Evolutionary conservation across 768 basidiomycete genomes (phyloP), one percentile per base, ranked within the genome.

Genomic region (Lactifluus echinatus): DNA sequence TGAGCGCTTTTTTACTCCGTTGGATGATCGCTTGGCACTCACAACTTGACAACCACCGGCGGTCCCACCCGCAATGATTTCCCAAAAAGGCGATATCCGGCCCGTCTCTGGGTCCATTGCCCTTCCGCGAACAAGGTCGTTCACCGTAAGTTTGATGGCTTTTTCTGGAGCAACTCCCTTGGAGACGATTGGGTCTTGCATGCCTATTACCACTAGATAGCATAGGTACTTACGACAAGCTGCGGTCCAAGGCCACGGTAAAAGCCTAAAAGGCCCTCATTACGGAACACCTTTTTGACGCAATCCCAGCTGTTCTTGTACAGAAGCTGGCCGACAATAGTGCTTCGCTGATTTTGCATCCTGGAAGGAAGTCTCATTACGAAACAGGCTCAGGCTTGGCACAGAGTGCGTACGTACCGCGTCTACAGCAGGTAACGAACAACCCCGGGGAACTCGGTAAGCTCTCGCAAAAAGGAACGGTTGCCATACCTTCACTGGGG

Each of bases 21-120:
- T 39, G 19, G 51, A n/a, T 43, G 47, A 42, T 45, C 37, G 19
- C 12, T n/a, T 12, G 33, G 36, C 23, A 83, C 90, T 61, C 70
- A 96, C 94, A 67, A 99, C 96, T 85, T 99, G 96, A 68, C 91
- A 94, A 66, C 87, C 96, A 68, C 96, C 96, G 37, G 96, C 96
- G 36, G 79, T 75, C 65, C 88, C 96, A 74, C 96, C 96, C 33
- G 95, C 95, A 5, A 89, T 57, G 17, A 98, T 64, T 72, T 99
- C 96, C 89, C 91, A 93, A n/a, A 66, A 65, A n/a, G 96, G 67
- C 56, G 85, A 81, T 70, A 99, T 99, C 53, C 92, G 81, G 12
- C 96, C 96, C 10, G 96, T 99, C 70, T 95, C 93, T 23, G 93
- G 91, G 71, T 99, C 93, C 73, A 83, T 95, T 10, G 85, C 84